Base-by-base conservation (phyloP, 805 yeast species). In the Candida ficus region DNA sequence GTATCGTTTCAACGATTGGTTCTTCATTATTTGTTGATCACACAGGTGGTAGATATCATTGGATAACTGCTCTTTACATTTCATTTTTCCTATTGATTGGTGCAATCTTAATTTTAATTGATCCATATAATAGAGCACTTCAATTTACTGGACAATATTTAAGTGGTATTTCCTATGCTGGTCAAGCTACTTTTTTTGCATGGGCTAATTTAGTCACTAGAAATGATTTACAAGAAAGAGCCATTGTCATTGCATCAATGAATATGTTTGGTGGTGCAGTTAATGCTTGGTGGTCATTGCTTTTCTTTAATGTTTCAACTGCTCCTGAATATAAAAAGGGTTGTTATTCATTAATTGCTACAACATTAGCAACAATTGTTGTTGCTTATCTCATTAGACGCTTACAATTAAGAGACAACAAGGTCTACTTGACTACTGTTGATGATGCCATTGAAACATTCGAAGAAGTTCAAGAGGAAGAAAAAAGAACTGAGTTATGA, bases 171-270 rank as follows among this genome's bases (percentile, higher is more conserved):
- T 56, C 78, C 0, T 76, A 70, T 48, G 77, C 82, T 27, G 82
- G 80, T 4, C 83, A 78, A 45, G 73, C 84, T 0, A 66, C 73
- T 0, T 73, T 75, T 54, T 74, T 79, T 38, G 75, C 83, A 0
- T 78, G 84, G 83, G 81, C 81, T 3, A 78, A 78, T 48, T 63
- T 75, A 35, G 74, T 76, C 1, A 75, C 80, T 45, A 67, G 71
- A 25, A 67, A 74, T 45, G 86, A 80, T 55, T 56, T 75, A 20
- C 78, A 80, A 61, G 82, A 76, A 50, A 66, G 85, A 52, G 82
- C 85, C 0, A 64, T 80, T 35, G 80, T 78, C 1, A 61, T 80
- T 36, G 85, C 81, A 0, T 75, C 80, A 0, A 77, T 78, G 82
- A 77, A 77, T 56, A 76, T 76, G 80, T 75, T 76, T 56, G 71